Conservation (phyloP, 2,329 filamentous ascomycete genomes). For the Cadophora sp. region DNA sequence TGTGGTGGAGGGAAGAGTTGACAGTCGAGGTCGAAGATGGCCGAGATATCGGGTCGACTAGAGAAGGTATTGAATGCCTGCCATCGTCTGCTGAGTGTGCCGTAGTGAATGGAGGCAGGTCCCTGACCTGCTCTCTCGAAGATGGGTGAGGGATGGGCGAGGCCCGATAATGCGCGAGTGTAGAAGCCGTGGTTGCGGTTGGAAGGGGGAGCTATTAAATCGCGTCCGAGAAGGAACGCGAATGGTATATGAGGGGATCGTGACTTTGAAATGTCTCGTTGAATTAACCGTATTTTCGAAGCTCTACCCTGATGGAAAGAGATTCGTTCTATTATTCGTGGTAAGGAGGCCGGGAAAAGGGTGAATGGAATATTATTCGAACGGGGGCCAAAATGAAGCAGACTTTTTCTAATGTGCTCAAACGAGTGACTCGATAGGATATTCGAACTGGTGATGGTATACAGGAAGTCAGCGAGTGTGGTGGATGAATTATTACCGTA, state of each 20-base stretch:
- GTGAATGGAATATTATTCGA: conserved; percentile 30
- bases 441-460: conserved; percentile 34
- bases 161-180: conserved; percentile 64
- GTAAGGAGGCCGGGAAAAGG: conserved; percentile 1
- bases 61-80: conserved; percentile 53
- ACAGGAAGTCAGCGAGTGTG: conserved; percentile 39
- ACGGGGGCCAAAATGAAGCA: conserved; percentile 32
- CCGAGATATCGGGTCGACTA: conserved; percentile 55
- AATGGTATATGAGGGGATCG: conserved; percentile 13
- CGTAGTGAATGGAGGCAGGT: conserved; percentile 54
- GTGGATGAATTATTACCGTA: conserved; percentile 31
- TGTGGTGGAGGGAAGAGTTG: conserved; percentile 50
- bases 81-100: conserved; percentile 53
- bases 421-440: conserved; percentile 40
- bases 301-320: conserved; percentile 31
- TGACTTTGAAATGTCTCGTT: conserved; percentile 28
- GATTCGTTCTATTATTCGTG: conserved; percentile 30
- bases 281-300: conserved; percentile 30
- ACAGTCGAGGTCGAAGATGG: conserved; percentile 59
- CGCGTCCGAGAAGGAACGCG: conserved; percentile 41
- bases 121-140: conserved; percentile 54
- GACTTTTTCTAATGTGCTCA: conserved; percentile 34
- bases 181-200: conserved; percentile 59
- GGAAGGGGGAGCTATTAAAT: conserved; percentile 39
- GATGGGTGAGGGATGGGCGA: conserved; percentile 57